Base-by-base conservation (phyloP, 2,329 filamentous ascomycete species). In the Nothophaeocryptopus gaeumannii region DNA sequence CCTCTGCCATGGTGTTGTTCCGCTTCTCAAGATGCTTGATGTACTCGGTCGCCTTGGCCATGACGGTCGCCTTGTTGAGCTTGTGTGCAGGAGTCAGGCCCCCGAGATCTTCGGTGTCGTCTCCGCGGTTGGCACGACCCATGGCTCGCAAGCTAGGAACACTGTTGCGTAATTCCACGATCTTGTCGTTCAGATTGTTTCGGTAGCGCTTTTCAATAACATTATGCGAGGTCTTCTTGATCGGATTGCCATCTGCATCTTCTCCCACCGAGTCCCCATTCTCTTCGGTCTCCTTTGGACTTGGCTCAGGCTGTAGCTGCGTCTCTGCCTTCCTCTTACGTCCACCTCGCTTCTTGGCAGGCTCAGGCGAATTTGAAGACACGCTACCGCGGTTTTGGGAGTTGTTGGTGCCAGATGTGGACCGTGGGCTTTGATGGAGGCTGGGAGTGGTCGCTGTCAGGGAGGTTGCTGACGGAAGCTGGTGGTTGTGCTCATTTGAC, bases 151-250 rank as follows among this genome's bases (percentile, higher is more conserved):
- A 75, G 68, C 88, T 95, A 2, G 92, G 92, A 11, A 97, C 90
- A 64, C 89, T 95, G 68, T 96, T 90, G 61, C 91, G 81, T 54
- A 97, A 75, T 51, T 91, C 90, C 39, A 90, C 87, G 62, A 97
- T 97, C 74, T 97, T 97, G 67, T 96, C 92, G 66, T 97, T 97
- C 50, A 97, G 78, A 65, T 97, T 97, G 46, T 89, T 96, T 62
- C 92, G 85, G 70, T 97, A 97, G 58, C 92, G 79, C 78, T 96
- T 97, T 73, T 97, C 92, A 56, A 97, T 96, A 79, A 97, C 93
- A 70, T 96, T 97, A 72, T 97, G 92, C 2, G 92, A 90, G 30
- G 91, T 95, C 78, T 96, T 96, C 78, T 96, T 96, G 51, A 75
- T 75, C 20, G 73, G 79, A 43, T 67, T 78, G 20, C 20, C 20